Percentiles rank a stretch among this genome's conserved stretches.
These are phyloP conservation scores for Arctium minus DNA, from an alignment of 129 eudicot genomes.

Conservation along the genomic window DNA sequence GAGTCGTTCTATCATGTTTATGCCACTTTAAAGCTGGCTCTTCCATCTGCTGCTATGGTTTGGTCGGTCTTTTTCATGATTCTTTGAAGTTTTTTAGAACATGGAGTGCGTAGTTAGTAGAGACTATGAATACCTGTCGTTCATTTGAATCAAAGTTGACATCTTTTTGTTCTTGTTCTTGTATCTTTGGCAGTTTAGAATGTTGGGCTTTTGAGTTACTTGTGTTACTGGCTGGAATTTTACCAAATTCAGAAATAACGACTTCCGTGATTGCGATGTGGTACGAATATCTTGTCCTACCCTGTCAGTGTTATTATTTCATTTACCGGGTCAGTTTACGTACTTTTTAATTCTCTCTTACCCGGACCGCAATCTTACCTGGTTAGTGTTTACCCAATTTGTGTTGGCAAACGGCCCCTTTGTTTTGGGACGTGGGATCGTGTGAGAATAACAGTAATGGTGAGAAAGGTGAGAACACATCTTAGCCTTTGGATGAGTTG, in stretches of 20 bases:
- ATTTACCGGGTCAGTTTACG: too few relatives aligned
- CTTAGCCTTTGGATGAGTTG: too few relatives aligned
- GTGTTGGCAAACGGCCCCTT: too few relatives aligned
- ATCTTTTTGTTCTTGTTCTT: neutral
- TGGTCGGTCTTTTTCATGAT: constrained; percentile 43
- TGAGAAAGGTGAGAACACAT: too few relatives aligned
- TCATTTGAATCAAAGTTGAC: neutral
- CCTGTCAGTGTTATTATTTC: too few relatives aligned
- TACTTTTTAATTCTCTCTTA: too few relatives aligned
- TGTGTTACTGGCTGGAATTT: constrained; percentile 72
- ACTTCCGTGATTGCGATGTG: constrained; percentile 85
- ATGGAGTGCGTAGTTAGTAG: neutral
- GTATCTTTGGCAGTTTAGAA: constrained; percentile 49
- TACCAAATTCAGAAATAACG: constrained; percentile 62
- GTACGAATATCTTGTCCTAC: constrained; percentile 28
- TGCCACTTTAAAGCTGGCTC: constrained; percentile 59
- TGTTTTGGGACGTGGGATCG: too few relatives aligned
- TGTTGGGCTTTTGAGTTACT: constrained; percentile 89
- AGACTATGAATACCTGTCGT: neutral
- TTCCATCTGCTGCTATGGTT: constrained; percentile 93
- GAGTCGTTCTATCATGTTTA: constrained; percentile 50
- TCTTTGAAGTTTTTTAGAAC: neutral
- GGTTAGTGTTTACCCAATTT: too few relatives aligned
- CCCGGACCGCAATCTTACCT: too few relatives aligned
- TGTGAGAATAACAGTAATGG: too few relatives aligned